Percentiles rank a stretch among this genome's conserved stretches.
phyloP scores from a whole-genome alignment of 352 stramenopile species.

The Plasmopara halstedii region DNA sequence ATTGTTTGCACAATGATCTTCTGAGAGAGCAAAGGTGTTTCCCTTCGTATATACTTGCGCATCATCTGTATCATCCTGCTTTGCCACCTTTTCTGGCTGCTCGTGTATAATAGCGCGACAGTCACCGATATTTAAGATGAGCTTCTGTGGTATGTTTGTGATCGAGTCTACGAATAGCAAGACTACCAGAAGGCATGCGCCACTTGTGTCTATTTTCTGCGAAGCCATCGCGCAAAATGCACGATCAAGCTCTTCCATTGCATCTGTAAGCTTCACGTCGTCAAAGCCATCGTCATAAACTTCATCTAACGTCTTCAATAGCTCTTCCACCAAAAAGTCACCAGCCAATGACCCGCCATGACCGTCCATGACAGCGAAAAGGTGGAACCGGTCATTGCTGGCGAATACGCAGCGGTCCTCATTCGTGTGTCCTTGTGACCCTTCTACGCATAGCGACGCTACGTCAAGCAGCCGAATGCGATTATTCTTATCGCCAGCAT shows the following conservation, averaged over 20 bases:
- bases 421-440: constrained; percentile 49
- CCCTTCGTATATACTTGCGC: too few species aligned
- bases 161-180: too few species aligned
- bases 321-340: constrained; percentile 42
- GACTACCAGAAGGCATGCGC: too few species aligned
- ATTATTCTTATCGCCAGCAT: constrained; percentile 21
- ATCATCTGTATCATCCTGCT: too few species aligned
- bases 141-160: too few species aligned
- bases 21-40: too few species aligned
- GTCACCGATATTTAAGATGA: too few species aligned
- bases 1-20: too few species aligned
- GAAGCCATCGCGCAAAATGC: too few species aligned
- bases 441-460: constrained; percentile 36
- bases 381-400: constrained; percentile 42
- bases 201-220: too few species aligned
- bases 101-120: too few species aligned
- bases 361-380: constrained; percentile 69
- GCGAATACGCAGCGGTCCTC: constrained; percentile 58
- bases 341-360: constrained; percentile 54
- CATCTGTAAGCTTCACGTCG: not conserved
- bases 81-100: too few species aligned
- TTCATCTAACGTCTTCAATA: constrained; percentile 38
- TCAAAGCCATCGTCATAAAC: constrained; percentile 37
- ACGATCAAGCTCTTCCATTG: not conserved
- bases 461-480: constrained; percentile 30